Base-by-base conservation (phyloP, 2,329 filamentous ascomycete genomes). In the Penicillium sp. region DNA sequence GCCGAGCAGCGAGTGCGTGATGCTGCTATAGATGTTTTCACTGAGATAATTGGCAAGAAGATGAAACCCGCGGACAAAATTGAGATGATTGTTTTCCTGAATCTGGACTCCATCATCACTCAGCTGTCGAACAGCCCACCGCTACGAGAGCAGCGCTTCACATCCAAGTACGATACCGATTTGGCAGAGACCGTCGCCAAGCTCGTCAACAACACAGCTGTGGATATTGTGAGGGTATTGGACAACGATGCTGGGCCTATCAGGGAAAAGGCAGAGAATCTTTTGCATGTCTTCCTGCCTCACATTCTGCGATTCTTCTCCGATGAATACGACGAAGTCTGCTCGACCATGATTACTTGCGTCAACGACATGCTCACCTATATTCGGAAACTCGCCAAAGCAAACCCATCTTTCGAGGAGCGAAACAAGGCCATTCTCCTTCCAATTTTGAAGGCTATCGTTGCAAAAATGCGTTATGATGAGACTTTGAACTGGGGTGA, bases 281-380 rank as follows among this genome's bases (percentile, higher is more conserved):
- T 95, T 55, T 80, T 97, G 49, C 88, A 89, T 68, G 52, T 58
- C 36, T 97, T 97, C 71, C 79, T 96, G 27, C 91, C 92, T 0
- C 88, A 92, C 63, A 82, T 97, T 11, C 80, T 99, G 47, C 89
- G 93, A 38, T 97, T 97, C 79, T 97, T 99, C 76, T 89, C 92
- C 22, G 94, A 99, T 73, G 92, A 99, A 70, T 99, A 95, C 72
- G 94, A 99, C 73, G 94, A 99, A 77, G 88, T 99, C 63, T 97
- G 94, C 79, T 95, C 92, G 34, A 94, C 91, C 11, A 91, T 97
- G 54, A 96, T 99, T 57, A 90, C 92, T 21, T 93, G 90, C 36
- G 84, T 97, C 51, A 96, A 90, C 45, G 95, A 99, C 67, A 83
- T 97, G 45, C 83, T 99, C 56, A 92, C 91, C 27, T 93, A 96